These are phyloP conservation scores for Vicia villosa DNA, from an alignment of 306 rosid genomes.

Conservation along the genomic window DNA sequence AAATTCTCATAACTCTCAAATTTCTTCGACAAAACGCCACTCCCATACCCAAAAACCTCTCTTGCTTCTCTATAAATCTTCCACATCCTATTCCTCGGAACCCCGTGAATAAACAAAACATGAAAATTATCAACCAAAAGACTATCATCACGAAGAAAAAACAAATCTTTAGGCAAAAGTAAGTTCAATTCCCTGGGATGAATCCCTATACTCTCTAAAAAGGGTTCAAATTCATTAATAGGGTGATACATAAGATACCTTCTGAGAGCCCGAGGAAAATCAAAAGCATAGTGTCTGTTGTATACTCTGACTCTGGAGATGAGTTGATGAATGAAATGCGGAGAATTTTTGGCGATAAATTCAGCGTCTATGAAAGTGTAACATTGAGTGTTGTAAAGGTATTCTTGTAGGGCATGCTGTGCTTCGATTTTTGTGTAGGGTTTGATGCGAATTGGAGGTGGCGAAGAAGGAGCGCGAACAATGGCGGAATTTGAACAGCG, in stretches of 20 bases:
- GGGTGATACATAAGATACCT: constrained; percentile 65
- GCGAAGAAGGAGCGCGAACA: constrained; percentile 16
- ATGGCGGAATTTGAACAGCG: constrained; percentile 22
- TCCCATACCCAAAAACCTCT: constrained; percentile 57
- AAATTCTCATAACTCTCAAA: constrained; percentile 61
- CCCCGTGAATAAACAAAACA: constrained; percentile 57
- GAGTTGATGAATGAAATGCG: constrained; percentile 54
- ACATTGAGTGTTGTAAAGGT: constrained; percentile 63
- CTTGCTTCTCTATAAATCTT: constrained; percentile 64
- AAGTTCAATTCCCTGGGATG: constrained; percentile 46
- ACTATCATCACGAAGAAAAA: constrained; percentile 61
- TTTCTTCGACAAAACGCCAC: constrained; percentile 52
- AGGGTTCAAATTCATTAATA: constrained; percentile 83
- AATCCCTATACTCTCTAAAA: constrained; percentile 79
- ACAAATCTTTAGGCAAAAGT: constrained; percentile 53
- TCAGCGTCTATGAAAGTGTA: constrained; percentile 68
- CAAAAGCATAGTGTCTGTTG: constrained; percentile 33
- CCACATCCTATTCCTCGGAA: constrained; percentile 65
- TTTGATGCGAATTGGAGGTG: constrained; percentile 40
- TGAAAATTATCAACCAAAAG: constrained; percentile 59
- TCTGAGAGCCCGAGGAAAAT: constrained; percentile 45
- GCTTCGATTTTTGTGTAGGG: constrained; percentile 48
- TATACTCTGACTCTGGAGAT: constrained; percentile 46
- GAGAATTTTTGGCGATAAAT: constrained; percentile 69
- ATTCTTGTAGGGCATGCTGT: constrained; percentile 57